These are phyloP conservation scores for Saccharomycopsis phalli DNA, from an alignment of 1,139 yeast genomes.

Conservation along the genomic window DNA sequence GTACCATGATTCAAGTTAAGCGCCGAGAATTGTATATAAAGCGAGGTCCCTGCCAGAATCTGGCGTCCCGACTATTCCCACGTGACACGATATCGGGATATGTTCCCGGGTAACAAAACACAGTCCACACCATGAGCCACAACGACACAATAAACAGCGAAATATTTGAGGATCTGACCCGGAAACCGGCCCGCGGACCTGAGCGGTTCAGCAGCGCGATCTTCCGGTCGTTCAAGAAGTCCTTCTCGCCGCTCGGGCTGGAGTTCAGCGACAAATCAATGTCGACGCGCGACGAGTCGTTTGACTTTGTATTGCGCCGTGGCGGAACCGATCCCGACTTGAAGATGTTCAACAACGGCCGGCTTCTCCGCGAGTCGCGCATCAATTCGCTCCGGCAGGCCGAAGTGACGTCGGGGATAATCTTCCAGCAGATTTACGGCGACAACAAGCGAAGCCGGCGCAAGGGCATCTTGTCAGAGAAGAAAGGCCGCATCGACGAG, in stretches of 20 bases:
- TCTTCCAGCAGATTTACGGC: conserved; percentile 14
- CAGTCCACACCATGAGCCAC: no score
- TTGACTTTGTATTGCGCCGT: conserved; percentile 3
- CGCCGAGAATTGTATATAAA: no score
- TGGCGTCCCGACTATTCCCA: no score
- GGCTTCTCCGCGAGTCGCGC: conserved; percentile 12
- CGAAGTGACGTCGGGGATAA: conserved; percentile 12
- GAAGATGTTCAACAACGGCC: conserved; percentile 15
- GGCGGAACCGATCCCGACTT: conserved; percentile 1
- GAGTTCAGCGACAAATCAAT: not conserved
- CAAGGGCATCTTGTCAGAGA: conserved; percentile 4
- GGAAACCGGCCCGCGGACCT: not conserved
- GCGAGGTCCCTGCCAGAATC: no score
- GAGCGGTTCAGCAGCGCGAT: not conserved
- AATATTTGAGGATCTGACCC: no score
- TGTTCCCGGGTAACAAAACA: no score
- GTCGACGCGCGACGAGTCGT: conserved; percentile 5
- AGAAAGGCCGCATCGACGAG: not conserved
- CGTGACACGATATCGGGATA: no score
- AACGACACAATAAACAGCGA: no score
- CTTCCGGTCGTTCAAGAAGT: not conserved
- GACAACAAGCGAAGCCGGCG: conserved; percentile 6
- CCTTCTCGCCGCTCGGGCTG: not conserved
- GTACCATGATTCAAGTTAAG: no score
- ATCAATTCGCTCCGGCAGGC: conserved; percentile 12